phyloP scores from a whole-genome alignment of 169 alveolate genomes.

The Pseudocohnilembus persalinus region DNA sequence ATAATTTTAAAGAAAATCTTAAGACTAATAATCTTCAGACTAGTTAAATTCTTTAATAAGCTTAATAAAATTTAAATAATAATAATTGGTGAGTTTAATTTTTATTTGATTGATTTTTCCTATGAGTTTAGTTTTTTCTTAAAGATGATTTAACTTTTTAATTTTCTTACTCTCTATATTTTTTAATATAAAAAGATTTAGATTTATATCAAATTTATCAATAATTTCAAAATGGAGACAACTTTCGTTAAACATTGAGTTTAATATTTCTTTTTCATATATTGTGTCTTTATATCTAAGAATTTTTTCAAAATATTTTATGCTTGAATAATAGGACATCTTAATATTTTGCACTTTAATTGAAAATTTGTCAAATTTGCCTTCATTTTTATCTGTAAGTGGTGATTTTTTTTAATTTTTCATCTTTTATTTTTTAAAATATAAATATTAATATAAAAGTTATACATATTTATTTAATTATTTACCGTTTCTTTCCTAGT shows the following conservation, averaged over 20 bases:
- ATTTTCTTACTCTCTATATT: background rate
- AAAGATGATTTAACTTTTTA: background rate
- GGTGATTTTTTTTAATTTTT: no score
- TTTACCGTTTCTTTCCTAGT: background rate
- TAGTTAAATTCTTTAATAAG: background rate
- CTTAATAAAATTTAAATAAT: no score
- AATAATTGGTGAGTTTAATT: background rate
- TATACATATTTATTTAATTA: no score
- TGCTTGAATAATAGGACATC: background rate
- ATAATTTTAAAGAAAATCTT: background rate
- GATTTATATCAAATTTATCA: background rate
- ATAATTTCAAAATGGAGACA: background rate
- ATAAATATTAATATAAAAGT: no score
- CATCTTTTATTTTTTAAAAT: no score
- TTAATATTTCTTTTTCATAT: background rate
- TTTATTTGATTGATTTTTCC: no score
- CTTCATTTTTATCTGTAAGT: no score
- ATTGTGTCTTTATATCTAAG: background rate
- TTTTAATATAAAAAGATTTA: no score
- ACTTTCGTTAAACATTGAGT: no score
- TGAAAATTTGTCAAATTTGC: background rate
- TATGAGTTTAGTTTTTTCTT: background rate
- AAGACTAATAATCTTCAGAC: background rate
- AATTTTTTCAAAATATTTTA: no score
- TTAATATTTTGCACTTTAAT: no score